Evolutionary conservation across 768 basidiomycete species (phyloP).

Genomic region (Lentinula edodes): DNA sequence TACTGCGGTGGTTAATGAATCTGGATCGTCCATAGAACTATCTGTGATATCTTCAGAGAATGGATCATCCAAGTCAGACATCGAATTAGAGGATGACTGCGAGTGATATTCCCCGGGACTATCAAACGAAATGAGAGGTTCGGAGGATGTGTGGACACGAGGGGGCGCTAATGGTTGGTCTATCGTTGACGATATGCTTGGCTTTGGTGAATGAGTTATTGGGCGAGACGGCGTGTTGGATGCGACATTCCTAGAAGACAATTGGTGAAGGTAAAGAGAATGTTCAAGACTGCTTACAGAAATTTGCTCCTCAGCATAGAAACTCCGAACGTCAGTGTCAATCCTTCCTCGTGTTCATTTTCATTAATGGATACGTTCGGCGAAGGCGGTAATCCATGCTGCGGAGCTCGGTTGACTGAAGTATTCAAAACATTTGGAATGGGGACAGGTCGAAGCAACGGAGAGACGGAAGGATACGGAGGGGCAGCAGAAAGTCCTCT

Average conservation of each 20-base stretch:
- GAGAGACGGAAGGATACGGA: conserved; percentile 39
- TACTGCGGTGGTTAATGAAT: conserved; percentile 7
- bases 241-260: background rate
- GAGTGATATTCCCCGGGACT: conserved; percentile 1
- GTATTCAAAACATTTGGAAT: conserved; percentile 22
- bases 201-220: conserved; percentile 7
- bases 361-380: background rate
- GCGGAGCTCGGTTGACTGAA: background rate
- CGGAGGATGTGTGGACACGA: background rate
- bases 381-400: conserved; percentile 3
- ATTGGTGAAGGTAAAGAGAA: background rate
- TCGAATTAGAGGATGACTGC: conserved; percentile 13
- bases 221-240: conserved; percentile 4
- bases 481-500: conserved; percentile 23
- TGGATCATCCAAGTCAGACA: conserved; percentile 15
- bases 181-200: background rate
- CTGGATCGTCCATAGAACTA: background rate
- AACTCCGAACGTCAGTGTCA: conserved; percentile 23
- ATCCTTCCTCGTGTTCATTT: conserved; percentile 5
- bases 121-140: conserved; percentile 3
- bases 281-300: conserved; percentile 29
- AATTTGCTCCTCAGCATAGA: conserved; percentile 40
- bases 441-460: conserved; percentile 48
- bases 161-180: background rate
- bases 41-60: conserved; percentile 16